Conservation (phyloP, 805 yeast species). For the Saturnispora besseyi region DNA sequence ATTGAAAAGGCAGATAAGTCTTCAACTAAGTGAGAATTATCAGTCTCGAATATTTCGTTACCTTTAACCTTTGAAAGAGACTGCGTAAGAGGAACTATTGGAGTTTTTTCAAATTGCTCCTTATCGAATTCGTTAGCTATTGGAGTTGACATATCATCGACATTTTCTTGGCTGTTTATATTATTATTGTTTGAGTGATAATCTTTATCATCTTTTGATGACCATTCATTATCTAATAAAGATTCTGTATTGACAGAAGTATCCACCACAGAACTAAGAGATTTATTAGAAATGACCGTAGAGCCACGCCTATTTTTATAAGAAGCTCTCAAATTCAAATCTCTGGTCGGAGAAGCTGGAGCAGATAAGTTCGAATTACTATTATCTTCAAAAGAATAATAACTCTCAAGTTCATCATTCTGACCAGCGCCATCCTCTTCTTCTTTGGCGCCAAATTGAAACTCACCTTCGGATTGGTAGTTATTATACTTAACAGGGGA, state of each 20-base stretch:
- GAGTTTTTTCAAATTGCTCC: conserved; percentile 18
- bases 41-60: conserved; percentile 2
- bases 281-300: background rate
- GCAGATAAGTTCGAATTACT: background rate
- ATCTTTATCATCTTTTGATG: background rate
- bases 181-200: background rate
- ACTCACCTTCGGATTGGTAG: conserved; percentile 5
- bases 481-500: conserved; percentile 4
- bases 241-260: conserved; percentile 5
- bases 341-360: conserved; percentile 3
- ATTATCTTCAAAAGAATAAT: conserved; percentile 5
- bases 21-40: background rate
- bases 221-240: background rate
- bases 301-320: background rate
- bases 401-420: background rate
- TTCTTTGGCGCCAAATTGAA: background rate
- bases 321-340: background rate
- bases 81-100: conserved; percentile 9
- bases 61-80: conserved; percentile 1
- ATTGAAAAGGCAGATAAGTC: conserved; percentile 1
- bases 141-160: conserved; percentile 8
- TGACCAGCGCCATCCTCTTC: background rate
- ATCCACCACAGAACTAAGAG: background rate
- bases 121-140: conserved; percentile 2
- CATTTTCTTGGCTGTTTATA: background rate